phyloP scores from a whole-genome alignment of 208 protist species.

The Leishmania lainsoni region DNA sequence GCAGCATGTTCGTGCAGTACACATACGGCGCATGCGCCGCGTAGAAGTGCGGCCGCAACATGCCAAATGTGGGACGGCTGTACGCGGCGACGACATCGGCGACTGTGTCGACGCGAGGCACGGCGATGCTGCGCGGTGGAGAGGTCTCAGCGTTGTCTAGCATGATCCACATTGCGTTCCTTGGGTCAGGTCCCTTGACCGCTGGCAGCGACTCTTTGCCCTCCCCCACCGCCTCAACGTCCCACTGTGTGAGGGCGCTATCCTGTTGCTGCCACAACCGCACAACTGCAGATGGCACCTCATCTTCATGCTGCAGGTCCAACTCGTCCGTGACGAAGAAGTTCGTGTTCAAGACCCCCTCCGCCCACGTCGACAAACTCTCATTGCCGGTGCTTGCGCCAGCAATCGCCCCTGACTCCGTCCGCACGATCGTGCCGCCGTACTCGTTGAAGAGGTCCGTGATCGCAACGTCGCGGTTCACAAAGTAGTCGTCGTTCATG shows the following conservation, averaged over 20 bases:
- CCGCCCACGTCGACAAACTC: conserved; percentile 11
- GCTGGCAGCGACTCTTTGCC: conserved; percentile 5
- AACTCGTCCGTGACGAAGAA: conserved; percentile 25
- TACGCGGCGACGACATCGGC: conserved; percentile 14
- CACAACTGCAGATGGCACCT: conserved; percentile 1
- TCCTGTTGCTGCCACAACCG: conserved; percentile 22
- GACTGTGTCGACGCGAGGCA: neutral
- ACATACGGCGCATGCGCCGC: conserved; percentile 66
- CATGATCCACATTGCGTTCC: conserved; percentile 6
- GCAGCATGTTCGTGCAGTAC: conserved; percentile 67
- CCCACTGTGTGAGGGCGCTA: neutral
- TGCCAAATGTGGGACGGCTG: conserved; percentile 4
- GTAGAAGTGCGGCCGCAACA: conserved; percentile 18
- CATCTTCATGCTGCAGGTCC: conserved; percentile 13
- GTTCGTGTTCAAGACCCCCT: conserved; percentile 20
- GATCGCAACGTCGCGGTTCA: conserved; percentile 58
- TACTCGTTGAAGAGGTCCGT: conserved; percentile 63
- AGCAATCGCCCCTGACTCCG: conserved; percentile 24
- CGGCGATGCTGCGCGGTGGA: neutral
- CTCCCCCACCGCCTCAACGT: conserved; percentile 5
- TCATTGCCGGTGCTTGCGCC: conserved; percentile 5
- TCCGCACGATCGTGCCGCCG: conserved; percentile 64
- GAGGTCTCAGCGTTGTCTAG: conserved; percentile 5
- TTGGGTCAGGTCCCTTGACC: conserved; percentile 1
- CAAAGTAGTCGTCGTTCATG: conserved; percentile 82